Evolutionary conservation across 2,329 filamentous ascomycete genomes (phyloP).

Genomic region (Myriosclerotinia curreyana): DNA sequence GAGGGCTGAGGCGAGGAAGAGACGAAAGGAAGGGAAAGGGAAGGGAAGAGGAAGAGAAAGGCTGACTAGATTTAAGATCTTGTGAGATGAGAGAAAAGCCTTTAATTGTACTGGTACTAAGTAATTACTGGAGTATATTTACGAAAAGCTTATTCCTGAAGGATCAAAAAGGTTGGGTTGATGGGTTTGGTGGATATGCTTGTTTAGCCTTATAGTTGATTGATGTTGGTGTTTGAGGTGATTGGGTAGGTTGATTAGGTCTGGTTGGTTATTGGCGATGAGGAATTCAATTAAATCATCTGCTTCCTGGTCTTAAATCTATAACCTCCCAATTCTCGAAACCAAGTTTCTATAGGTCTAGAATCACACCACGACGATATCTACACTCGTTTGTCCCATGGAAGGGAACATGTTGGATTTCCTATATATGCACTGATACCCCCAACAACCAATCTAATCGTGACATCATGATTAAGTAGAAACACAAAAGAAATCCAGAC

Average conservation of each 20-base stretch:
- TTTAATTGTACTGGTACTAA: neutral
- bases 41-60: neutral
- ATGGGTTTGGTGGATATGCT: neutral
- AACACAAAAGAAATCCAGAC: constrained; percentile 1
- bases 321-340: too few relatives aligned
- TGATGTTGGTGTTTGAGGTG: too few relatives aligned
- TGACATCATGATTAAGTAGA: too few relatives aligned
- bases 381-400: neutral
- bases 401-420: too few relatives aligned
- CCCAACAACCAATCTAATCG: neutral
- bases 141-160: neutral
- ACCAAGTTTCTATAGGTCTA: too few relatives aligned
- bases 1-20: neutral
- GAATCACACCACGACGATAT: constrained; percentile 1
- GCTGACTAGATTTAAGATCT: neutral
- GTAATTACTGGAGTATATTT: neutral
- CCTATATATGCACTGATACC: too few relatives aligned
- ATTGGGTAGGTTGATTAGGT: too few relatives aligned
- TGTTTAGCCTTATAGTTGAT: neutral
- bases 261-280: neutral
- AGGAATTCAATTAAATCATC: neutral
- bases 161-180: constrained; percentile 4
- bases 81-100: neutral
- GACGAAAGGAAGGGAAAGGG: neutral
- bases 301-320: too few relatives aligned